phyloP scores from a whole-genome alignment of 208 protist genomes.

The Angomonas deanei region DNA sequence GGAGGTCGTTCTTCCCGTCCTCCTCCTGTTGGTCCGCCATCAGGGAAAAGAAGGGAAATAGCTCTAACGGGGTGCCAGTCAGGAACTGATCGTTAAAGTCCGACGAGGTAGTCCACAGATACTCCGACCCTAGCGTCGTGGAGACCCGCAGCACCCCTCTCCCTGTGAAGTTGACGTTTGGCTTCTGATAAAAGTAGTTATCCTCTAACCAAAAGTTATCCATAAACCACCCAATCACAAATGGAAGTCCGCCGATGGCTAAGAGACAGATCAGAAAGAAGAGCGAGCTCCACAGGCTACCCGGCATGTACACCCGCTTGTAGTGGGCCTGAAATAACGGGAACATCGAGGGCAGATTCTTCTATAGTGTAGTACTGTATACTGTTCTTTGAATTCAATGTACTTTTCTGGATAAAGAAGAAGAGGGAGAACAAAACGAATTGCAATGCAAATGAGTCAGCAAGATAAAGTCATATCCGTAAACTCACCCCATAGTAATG shows the following conservation, averaged over 20 bases:
- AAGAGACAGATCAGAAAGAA: conserved; percentile 66
- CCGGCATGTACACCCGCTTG: conserved; percentile 57
- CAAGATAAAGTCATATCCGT: too few relatives aligned
- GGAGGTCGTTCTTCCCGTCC: conserved; percentile 23
- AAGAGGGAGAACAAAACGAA: too few relatives aligned
- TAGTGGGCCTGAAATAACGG: conserved; percentile 55
- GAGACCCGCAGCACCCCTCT: conserved; percentile 52
- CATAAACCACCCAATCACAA: conserved; percentile 64
- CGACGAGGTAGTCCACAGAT: conserved; percentile 73
- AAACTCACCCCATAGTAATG: too few relatives aligned
- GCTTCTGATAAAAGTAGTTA: conserved; percentile 44
- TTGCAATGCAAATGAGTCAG: too few relatives aligned
- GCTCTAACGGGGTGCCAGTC: conserved; percentile 19
- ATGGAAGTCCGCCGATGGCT: conserved; percentile 36
- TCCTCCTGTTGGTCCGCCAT: conserved; percentile 41
- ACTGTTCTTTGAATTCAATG: background rate
- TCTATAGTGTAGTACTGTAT: background rate
- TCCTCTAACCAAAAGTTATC: conserved; percentile 65
- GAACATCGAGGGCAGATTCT: background rate
- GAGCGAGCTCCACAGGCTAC: conserved; percentile 42
- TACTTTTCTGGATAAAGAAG: background rate
- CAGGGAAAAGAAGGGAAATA: conserved; percentile 57
- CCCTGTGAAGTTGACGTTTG: conserved; percentile 47
- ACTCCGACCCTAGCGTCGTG: conserved; percentile 54
- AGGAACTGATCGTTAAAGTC: conserved; percentile 52